Conservation (phyloP, 345 rosid genomes). For the Capsella bursapastoris region DNA sequence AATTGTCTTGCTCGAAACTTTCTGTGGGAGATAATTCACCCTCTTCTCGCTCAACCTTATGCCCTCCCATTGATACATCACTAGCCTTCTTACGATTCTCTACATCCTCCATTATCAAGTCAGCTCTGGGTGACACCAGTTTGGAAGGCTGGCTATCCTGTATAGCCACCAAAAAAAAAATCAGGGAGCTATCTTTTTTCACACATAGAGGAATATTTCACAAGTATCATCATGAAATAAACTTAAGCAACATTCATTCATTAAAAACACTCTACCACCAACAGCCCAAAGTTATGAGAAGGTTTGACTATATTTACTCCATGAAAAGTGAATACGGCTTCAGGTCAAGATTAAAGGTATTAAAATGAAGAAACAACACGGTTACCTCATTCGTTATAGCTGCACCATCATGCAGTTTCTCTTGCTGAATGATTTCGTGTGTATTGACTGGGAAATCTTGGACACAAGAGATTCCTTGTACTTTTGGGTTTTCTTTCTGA, state of each 20-base stretch:
- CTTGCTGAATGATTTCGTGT: conserved; percentile 38
- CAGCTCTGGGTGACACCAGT: conserved; percentile 54
- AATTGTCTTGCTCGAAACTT: conserved; percentile 88
- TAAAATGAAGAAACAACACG: conserved; percentile 22
- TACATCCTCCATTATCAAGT: conserved; percentile 50
- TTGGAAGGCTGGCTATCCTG: conserved; percentile 63
- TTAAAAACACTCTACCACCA: conserved; percentile 6
- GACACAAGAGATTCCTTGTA: conserved; percentile 64
- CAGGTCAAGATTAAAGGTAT: conserved; percentile 13
- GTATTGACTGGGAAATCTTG: conserved; percentile 30
- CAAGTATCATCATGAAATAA: conserved; percentile 2
- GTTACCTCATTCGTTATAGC: conserved; percentile 59
- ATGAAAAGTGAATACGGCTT: not conserved
- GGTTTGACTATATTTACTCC: conserved; percentile 13
- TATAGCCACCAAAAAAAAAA: conserved; percentile 23
- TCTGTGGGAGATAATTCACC: conserved; percentile 96
- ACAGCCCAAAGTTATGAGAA: not conserved
- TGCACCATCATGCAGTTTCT: conserved; percentile 51
- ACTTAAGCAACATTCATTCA: conserved; percentile 24
- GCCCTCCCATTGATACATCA: conserved; percentile 55
- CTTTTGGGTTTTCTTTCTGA: conserved; percentile 58
- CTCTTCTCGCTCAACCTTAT: conserved; percentile 92
- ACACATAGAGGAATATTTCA: conserved; percentile 18
- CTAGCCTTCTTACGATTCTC: conserved; percentile 54
- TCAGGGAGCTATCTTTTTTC: not conserved